phyloP scores from a whole-genome alignment of 139 green algal genomes.

The Chlorella sp. region DNA sequence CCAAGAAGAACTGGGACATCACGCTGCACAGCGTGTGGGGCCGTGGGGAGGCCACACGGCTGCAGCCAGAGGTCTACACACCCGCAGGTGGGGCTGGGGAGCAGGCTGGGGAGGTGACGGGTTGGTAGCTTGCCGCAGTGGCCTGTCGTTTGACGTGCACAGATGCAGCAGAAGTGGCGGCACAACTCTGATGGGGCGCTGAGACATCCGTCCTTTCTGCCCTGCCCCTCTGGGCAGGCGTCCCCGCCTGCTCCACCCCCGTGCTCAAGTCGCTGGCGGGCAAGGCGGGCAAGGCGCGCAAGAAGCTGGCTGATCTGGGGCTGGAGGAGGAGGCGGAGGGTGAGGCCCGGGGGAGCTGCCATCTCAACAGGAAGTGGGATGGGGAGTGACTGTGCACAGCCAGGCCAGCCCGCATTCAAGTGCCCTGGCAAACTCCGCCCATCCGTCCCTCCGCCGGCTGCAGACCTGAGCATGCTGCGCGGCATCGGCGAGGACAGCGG shows the following conservation, averaged over 20 bases:
- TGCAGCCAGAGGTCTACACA: constrained; percentile 64
- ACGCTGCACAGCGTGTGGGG: constrained; percentile 84
- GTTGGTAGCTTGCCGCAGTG: not conserved
- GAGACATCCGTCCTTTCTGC: not conserved
- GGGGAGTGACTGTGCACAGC: too few relatives aligned
- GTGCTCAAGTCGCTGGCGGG: constrained; percentile 80
- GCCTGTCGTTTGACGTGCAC: not conserved
- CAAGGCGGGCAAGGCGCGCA: constrained; percentile 78
- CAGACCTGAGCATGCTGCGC: constrained; percentile 26
- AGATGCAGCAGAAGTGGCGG: not conserved
- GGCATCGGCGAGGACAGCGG: constrained; percentile 17
- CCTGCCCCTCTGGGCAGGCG: constrained; percentile 34
- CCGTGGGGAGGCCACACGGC: constrained; percentile 33
- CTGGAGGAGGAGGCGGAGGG: not conserved
- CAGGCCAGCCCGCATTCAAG: too few relatives aligned
- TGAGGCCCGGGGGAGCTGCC: not conserved
- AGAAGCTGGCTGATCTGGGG: constrained; percentile 61
- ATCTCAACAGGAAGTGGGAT: too few relatives aligned
- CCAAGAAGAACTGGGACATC: constrained; percentile 74
- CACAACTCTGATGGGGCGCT: not conserved
- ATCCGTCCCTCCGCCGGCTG: not conserved
- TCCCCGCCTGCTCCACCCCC: constrained; percentile 58
- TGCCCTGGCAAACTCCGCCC: too few relatives aligned
- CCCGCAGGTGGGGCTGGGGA: constrained; percentile 33
- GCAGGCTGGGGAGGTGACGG: not conserved